Conservation (phyloP, 192 early-diverging fungal genomes). For the Endogone sp. region DNA sequence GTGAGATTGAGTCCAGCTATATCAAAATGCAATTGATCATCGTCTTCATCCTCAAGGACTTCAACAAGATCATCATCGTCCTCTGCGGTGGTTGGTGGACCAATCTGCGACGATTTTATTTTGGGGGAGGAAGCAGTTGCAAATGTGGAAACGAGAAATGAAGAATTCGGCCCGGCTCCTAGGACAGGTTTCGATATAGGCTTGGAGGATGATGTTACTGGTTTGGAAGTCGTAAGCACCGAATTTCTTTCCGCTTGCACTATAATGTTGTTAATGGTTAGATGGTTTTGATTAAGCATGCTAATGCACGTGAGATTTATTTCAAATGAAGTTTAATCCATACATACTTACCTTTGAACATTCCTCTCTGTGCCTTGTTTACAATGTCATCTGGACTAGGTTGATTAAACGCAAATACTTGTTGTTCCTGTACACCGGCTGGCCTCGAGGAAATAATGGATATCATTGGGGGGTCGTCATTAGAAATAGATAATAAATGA, state of each 20-base stretch:
- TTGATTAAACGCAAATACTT: conserved; percentile 63
- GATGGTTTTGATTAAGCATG: too few species aligned
- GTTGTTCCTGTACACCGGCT: neutral
- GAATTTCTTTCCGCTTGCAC: neutral
- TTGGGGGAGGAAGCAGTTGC: neutral
- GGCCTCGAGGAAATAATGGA: neutral
- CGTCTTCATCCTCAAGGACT: conserved; percentile 22
- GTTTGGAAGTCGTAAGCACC: neutral
- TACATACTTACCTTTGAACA: conserved; percentile 4
- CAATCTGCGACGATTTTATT: neutral
- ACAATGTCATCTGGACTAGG: conserved; percentile 87
- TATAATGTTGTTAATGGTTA: too few species aligned
- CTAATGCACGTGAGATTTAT: too few species aligned
- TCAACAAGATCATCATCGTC: conserved; percentile 28
- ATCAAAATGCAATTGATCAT: conserved; percentile 33
- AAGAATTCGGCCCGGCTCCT: too few species aligned
- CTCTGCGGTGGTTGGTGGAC: neutral
- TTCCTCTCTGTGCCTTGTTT: conserved; percentile 44
- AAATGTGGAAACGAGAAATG: neutral
- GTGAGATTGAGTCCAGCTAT: conserved; percentile 36
- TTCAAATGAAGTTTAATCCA: too few species aligned
- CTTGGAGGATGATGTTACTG: neutral
- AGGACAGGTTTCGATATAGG: too few species aligned
- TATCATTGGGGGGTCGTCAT: neutral
- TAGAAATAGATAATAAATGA: neutral